phyloP scores from a whole-genome alignment of 768 basidiomycete species.

The Kwoniella heveanensis region DNA sequence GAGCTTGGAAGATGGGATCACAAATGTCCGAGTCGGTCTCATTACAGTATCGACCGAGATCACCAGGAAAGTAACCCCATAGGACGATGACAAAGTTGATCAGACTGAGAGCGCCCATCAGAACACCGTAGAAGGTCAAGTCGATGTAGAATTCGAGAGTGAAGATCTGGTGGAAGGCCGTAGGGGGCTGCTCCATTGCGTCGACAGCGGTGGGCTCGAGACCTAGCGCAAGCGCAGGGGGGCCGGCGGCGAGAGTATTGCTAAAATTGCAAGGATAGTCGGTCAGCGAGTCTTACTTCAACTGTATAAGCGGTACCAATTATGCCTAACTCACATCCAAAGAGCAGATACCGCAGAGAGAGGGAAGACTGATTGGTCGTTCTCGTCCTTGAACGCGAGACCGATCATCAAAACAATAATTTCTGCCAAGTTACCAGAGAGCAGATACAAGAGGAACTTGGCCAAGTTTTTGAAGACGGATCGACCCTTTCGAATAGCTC shows the following conservation, averaged over 20 bases:
- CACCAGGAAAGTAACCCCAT: conserved; percentile 52
- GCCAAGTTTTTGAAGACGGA: conserved; percentile 65
- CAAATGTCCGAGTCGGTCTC: conserved; percentile 52
- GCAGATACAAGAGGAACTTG: conserved; percentile 63
- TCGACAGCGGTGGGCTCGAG: conserved; percentile 61
- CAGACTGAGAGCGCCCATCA: conserved; percentile 55
- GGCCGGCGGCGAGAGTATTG: conserved; percentile 62
- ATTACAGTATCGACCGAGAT: conserved; percentile 55
- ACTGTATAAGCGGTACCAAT: neutral
- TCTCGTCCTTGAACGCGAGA: conserved; percentile 63
- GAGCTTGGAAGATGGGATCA: conserved; percentile 56
- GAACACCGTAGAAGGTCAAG: conserved; percentile 56
- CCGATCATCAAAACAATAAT: conserved; percentile 64
- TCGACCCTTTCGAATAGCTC: conserved; percentile 69
- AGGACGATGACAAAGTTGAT: conserved; percentile 57
- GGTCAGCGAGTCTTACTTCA: no score
- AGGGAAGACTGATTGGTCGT: conserved; percentile 63
- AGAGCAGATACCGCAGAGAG: conserved; percentile 61
- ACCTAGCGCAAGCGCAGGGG: conserved; percentile 65
- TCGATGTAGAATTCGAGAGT: conserved; percentile 55
- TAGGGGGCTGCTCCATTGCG: conserved; percentile 61
- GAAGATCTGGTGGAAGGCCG: conserved; percentile 56
- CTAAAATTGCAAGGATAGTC: conserved; percentile 56
- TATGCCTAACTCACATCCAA: conserved; percentile 39
- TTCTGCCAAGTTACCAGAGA: conserved; percentile 64